phyloP scores from a whole-genome alignment of 345 rosid species.

The Garcia nutans region DNA sequence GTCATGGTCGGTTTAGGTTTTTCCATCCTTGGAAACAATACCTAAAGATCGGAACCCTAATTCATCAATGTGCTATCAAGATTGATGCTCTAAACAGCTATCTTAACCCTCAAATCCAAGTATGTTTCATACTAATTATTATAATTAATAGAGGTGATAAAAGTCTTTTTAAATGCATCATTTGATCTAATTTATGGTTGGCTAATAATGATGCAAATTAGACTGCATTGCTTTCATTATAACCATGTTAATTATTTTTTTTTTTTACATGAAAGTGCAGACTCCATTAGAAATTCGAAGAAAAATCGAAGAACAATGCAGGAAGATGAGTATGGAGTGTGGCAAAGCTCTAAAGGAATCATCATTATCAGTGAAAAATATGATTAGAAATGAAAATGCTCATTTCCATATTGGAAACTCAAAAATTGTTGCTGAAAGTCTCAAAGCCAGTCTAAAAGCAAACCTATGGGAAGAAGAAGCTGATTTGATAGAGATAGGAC shows the following conservation, averaged over 20 bases:
- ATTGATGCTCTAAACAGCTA: constrained; percentile 60
- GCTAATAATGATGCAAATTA: too few species aligned
- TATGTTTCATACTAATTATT: too few species aligned
- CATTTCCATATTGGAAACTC: constrained; percentile 39
- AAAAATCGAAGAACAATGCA: constrained; percentile 39
- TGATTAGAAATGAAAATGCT: constrained; percentile 38
- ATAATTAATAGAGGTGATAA: too few species aligned
- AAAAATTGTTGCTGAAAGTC: constrained; percentile 28
- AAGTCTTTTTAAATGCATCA: too few species aligned
- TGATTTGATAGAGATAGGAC: not conserved
- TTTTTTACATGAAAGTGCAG: constrained; percentile 3
- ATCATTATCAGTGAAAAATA: constrained; percentile 41
- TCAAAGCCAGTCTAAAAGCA: constrained; percentile 13
- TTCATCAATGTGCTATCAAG: constrained; percentile 55
- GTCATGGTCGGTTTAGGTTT: constrained; percentile 62
- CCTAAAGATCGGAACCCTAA: constrained; percentile 45
- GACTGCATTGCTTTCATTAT: too few species aligned
- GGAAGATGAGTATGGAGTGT: constrained; percentile 45
- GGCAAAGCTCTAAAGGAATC: constrained; percentile 54
- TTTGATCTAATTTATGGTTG: too few species aligned
- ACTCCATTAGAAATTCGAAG: constrained; percentile 29
- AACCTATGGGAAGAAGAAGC: not conserved
- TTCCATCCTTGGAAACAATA: constrained; percentile 76
- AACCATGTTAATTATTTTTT: too few species aligned
- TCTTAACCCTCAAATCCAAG: constrained; percentile 20